Evolutionary conservation across 2,329 filamentous ascomycete species (phyloP).

Genomic region (Trichoderma breve): DNA sequence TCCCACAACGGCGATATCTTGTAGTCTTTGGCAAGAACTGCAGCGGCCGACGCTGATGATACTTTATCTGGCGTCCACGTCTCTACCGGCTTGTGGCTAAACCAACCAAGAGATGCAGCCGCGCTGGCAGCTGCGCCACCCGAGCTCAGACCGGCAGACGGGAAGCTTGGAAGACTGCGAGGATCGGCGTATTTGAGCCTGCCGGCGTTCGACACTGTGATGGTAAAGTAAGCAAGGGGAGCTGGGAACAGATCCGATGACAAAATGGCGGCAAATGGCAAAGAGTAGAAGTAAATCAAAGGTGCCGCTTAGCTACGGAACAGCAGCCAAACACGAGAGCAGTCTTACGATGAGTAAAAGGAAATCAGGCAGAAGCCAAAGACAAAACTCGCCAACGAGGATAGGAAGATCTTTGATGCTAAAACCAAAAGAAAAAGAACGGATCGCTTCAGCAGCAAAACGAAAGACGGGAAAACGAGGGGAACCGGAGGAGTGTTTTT

Average conservation of each 20-base stretch:
- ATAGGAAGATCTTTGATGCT: not conserved
- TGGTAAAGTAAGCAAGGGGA: slow-evolving; percentile 16
- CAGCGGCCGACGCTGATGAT: slow-evolving; percentile 49
- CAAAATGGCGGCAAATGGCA: not conserved
- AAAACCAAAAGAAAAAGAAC: not conserved
- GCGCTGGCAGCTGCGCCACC: slow-evolving; percentile 65
- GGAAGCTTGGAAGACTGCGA: slow-evolving; percentile 71
- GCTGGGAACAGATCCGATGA: not conserved
- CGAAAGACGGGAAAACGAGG: not conserved
- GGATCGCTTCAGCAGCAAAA: not conserved
- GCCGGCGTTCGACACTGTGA: slow-evolving; percentile 35
- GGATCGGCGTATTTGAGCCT: slow-evolving; percentile 69
- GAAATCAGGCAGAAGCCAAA: not conserved
- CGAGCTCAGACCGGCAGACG: slow-evolving; percentile 59
- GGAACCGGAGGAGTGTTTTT: not conserved
- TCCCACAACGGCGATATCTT: slow-evolving; percentile 56
- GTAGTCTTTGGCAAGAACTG: slow-evolving; percentile 43
- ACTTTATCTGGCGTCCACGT: slow-evolving; percentile 63
- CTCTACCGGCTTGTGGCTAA: slow-evolving; percentile 63
- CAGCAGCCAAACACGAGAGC: not conserved
- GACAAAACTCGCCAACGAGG: not conserved
- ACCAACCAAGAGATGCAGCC: slow-evolving; percentile 72
- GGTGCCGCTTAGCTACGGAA: slow-evolving; percentile 5
- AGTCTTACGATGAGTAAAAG: not conserved
- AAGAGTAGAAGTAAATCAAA: not conserved